Evolutionary conservation across 495 filamentous ascomycete genomes (phyloP).

Genomic region (Elasticomyces elasticus): DNA sequence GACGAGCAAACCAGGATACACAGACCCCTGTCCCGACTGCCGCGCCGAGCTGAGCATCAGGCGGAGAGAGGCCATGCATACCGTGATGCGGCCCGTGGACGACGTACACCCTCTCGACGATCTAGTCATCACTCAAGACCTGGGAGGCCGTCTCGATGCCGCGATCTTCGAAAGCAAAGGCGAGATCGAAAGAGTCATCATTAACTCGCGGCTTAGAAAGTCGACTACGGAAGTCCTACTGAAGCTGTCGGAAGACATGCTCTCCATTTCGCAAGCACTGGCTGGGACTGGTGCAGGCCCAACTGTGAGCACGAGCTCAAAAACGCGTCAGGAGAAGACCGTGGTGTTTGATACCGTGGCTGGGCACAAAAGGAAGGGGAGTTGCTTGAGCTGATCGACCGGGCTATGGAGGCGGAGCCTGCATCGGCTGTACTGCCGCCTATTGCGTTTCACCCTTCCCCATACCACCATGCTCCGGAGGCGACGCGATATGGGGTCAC

Average conservation of each 20-base stretch:
- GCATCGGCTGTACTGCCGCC: no score
- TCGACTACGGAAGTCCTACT: constrained; percentile 16
- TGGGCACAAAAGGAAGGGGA: no score
- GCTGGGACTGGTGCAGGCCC: background rate
- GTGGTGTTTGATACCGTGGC: background rate
- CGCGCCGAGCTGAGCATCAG: constrained; percentile 16
- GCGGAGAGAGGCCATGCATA: constrained; percentile 12
- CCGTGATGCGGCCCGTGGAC: constrained; percentile 3
- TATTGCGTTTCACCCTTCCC: no score
- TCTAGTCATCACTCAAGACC: constrained; percentile 17
- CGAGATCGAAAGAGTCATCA: constrained; percentile 22
- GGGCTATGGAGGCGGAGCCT: no score
- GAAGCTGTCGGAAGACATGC: constrained; percentile 21
- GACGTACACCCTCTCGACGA: background rate
- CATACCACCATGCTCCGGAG: no score
- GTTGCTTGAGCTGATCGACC: no score
- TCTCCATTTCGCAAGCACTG: constrained; percentile 2
- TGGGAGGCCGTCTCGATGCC: constrained; percentile 22
- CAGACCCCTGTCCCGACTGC: constrained; percentile 17
- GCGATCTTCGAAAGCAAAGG: constrained; percentile 24
- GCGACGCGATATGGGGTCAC: no score
- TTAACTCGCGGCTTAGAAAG: constrained; percentile 17
- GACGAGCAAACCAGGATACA: background rate
- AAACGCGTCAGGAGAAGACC: background rate
- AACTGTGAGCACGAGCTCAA: background rate